A percentile compares a stretch with the other conserved stretches of the same genome.
phyloP scores from a whole-genome alignment of 2,329 filamentous ascomycete species.

The Hymenoscyphus occultus region DNA sequence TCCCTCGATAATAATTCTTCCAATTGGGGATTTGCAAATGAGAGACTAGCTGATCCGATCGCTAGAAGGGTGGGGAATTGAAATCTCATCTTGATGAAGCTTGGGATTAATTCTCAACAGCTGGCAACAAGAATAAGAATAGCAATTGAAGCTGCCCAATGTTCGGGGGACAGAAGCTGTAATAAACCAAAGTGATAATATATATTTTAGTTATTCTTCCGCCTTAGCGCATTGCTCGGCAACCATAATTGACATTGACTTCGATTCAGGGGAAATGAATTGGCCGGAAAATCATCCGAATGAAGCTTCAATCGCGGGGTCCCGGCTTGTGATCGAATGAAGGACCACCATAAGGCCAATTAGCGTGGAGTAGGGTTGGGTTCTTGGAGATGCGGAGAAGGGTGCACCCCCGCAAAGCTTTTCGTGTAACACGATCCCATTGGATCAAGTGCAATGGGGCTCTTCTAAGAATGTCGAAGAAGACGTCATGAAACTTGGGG shows the following conservation, averaged over 20 bases:
- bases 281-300: neutral
- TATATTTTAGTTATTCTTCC: neutral
- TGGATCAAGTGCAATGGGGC: neutral
- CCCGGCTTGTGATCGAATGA: neutral
- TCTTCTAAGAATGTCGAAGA: neutral
- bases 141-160: neutral
- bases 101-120: neutral
- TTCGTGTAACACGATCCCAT: neutral
- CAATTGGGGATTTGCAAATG: slow-evolving; percentile 27
- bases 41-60: slow-evolving; percentile 24
- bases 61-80: slow-evolving; percentile 25
- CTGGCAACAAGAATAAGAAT: neutral
- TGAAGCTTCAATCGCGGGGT: neutral
- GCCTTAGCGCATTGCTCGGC: neutral
- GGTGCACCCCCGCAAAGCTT: neutral
- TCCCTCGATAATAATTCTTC: slow-evolving; percentile 21
- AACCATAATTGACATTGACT: slow-evolving; percentile 1
- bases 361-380: neutral
- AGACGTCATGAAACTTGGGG: slow-evolving; percentile 1
- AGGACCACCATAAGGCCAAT: neutral
- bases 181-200: neutral
- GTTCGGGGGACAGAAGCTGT: neutral
- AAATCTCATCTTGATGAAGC: slow-evolving; percentile 29
- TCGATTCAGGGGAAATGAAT: neutral
- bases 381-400: neutral